phyloP scores from a whole-genome alignment of 2,329 filamentous ascomycete species.

The Curvularia eragrostidis region DNA sequence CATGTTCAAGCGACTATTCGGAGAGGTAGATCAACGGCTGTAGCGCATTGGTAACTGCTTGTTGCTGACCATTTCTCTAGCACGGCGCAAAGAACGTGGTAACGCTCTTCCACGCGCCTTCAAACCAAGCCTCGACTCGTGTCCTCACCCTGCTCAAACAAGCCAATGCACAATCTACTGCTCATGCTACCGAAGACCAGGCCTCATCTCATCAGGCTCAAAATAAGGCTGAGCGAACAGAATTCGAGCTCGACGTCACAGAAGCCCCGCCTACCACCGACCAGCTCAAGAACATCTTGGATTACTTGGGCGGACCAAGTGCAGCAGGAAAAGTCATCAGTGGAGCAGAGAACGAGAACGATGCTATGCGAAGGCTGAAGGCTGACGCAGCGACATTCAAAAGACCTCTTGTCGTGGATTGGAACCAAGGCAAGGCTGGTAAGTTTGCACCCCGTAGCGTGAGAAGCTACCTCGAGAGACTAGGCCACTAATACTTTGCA shows the following conservation, averaged over 20 bases:
- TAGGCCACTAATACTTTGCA: constrained; percentile 34
- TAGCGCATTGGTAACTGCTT: background rate
- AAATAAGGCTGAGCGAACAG: constrained; percentile 64
- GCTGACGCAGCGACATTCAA: constrained; percentile 72
- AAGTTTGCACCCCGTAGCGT: constrained; percentile 29
- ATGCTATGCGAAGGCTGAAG: constrained; percentile 81
- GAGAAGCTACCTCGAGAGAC: background rate
- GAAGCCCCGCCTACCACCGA: constrained; percentile 80
- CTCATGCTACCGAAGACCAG: constrained; percentile 75
- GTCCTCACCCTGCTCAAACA: constrained; percentile 81
- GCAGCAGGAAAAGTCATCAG: constrained; percentile 71
- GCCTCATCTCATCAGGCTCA: constrained; percentile 70
- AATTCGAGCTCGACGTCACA: constrained; percentile 88
- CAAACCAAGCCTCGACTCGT: constrained; percentile 72
- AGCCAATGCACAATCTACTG: constrained; percentile 71
- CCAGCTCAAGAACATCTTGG: constrained; percentile 82
- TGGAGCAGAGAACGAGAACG: constrained; percentile 74
- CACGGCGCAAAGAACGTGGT: constrained; percentile 73
- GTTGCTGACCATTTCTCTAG: constrained; percentile 41
- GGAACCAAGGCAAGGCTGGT: constrained; percentile 86
- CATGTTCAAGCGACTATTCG: constrained; percentile 57
- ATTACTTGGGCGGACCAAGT: constrained; percentile 71
- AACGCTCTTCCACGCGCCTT: constrained; percentile 92
- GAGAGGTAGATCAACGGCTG: constrained; percentile 48
- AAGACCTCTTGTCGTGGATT: constrained; percentile 88